phyloP scores from a whole-genome alignment of 1,284 basidiomycete genomes.

The Puccinia brachypodii region DNA sequence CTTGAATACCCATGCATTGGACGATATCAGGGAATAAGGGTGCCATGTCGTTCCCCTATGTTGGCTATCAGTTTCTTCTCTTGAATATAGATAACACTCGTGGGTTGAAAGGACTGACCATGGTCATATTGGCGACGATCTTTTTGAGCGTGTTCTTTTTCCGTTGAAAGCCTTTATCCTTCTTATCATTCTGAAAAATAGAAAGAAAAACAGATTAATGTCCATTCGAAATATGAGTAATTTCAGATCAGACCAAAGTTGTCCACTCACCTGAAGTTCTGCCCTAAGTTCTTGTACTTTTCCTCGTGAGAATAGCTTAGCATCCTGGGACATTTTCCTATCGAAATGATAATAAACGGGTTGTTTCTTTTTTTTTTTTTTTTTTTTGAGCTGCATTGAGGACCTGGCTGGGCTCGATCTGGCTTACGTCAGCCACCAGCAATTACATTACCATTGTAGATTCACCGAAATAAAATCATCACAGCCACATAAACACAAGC shows the following conservation, averaged over 20 bases:
- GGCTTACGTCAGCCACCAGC: too few species aligned
- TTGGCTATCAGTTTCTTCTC: background rate
- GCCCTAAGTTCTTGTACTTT: conserved; percentile 56
- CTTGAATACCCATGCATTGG: conserved; percentile 78
- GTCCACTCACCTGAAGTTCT: conserved; percentile 52
- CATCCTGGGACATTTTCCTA: conserved; percentile 51
- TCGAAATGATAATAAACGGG: background rate
- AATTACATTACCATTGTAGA: too few species aligned
- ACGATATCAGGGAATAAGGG: conserved; percentile 85
- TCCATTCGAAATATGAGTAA: background rate
- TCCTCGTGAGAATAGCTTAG: conserved; percentile 56
- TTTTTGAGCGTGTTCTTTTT: conserved; percentile 56
- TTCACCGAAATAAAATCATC: too few species aligned
- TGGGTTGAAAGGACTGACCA: conserved; percentile 48
- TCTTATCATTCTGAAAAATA: conserved; percentile 52
- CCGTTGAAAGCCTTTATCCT: conserved; percentile 56
- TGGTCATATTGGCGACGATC: conserved; percentile 58
- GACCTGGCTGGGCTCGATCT: too few species aligned
- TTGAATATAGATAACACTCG: background rate
- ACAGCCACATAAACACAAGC: too few species aligned
- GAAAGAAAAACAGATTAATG: background rate
- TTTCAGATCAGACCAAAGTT: background rate
- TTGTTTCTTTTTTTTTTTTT: background rate
- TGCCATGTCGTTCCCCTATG: conserved; percentile 70
- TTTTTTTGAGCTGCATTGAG: too few species aligned